Conservation (phyloP, 179 eudicot genomes). For the Beta lomatogona region DNA sequence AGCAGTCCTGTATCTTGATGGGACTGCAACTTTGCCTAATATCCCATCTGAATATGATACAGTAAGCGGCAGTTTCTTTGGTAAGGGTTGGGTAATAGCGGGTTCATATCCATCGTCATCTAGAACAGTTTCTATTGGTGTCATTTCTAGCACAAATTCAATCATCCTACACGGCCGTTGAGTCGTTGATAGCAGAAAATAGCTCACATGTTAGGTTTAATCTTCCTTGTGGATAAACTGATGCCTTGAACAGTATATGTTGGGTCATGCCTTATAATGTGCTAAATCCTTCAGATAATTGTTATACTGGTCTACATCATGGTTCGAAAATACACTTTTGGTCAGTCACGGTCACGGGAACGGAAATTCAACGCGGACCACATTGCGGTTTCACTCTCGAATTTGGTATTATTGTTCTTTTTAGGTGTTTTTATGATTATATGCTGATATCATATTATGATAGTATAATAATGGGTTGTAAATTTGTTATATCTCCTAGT, state of each 20-base stretch:
- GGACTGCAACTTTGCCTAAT: slow-evolving; percentile 28
- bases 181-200: background rate
- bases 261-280: background rate
- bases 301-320: no score
- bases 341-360: no score
- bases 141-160: slow-evolving; percentile 14
- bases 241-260: background rate
- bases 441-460: no score
- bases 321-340: no score
- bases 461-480: no score
- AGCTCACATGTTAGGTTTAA: background rate
- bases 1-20: slow-evolving; percentile 24
- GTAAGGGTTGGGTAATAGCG: slow-evolving; percentile 9
- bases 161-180: slow-evolving; percentile 18
- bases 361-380: no score
- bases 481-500: no score
- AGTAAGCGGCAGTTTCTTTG: background rate
- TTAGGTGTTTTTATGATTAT: no score
- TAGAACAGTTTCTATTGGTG: background rate
- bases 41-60: slow-evolving; percentile 25
- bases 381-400: no score
- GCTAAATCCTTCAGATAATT: background rate
- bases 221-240: background rate
- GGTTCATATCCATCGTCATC: slow-evolving; percentile 13
- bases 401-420: no score